Evolutionary conservation across 2,329 filamentous ascomycete genomes (phyloP), one percentile per base, ranked within the genome.

Genomic region (Phialophora macrospora): DNA sequence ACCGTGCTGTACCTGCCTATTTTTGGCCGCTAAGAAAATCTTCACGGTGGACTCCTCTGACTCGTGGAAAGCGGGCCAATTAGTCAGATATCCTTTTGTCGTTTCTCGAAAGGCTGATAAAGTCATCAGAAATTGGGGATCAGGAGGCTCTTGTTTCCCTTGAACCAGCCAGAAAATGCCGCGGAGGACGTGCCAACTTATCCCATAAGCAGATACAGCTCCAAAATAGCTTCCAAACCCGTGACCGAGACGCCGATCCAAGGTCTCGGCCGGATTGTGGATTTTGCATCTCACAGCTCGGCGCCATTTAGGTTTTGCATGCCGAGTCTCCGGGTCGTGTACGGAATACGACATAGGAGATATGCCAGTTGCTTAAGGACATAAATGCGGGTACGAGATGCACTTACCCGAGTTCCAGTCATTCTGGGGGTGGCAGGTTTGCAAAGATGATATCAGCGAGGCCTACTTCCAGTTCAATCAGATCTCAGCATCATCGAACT

Each of bases 401-500:
- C 30, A 24, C 4, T 20, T 34, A 34, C 28, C 52, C 52, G 52
- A 55, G 12, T n/a, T 7, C 52, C 28, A 24, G 12, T 28, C 12
- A 20, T 38, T 32, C 24, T 60, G 44, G 57, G 38, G 57, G 28
- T 32, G 26, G 52, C 52, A 34, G 34, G 1, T 24, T 57, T 11
- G 34, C 2, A 38, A 30, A 30, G 58, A 52, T 60, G 58, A 60
- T 52, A 60, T 60, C 58, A 60, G 58, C 58, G 20, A 11, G 14
- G 41, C 14, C 28, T 38, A 17, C 12, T 60, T 60, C 46, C 58
- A 60, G 58, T 24, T 41, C 58, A 60, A 60, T 60, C 58, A 52
- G 58, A 60, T 60, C 48, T 38, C 28, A 32, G 52, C 28, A 55
- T 55, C 52, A 55, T 55, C 52, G 52, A 52, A 17, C 52, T 32